Base-by-base conservation (phyloP, 1,284 basidiomycete genomes). In the Sporisorium exsertum region DNA sequence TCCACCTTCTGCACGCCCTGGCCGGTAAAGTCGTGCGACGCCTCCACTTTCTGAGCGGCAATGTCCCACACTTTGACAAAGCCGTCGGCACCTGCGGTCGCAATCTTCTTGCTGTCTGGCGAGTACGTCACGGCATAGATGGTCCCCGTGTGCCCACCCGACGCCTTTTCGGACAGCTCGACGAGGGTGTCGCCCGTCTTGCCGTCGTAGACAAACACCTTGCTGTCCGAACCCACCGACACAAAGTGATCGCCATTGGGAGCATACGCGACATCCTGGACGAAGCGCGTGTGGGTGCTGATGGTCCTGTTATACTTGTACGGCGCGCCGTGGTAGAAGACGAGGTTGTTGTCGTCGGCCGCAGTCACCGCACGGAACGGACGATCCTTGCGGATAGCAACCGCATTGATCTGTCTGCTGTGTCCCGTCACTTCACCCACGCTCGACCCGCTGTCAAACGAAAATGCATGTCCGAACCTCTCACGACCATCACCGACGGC, bases 401-500 rank as follows among this genome's bases (percentile, higher is more conserved):
- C 93, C 0, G 94, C 91, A 72, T 95, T 99, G 85, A 98, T 90
- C 12, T 92, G 92, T 89, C 98, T 98, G 53, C 92, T 91, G 86
- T 99, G 95, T 0, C 96, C 97, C 18, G 89, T 89, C 68, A 99
- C 94, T 79, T 96, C 94, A n/a, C 97, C 97, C 1, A 92, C 93
- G 4, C 92, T 93, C 6, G 92, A 90, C 1, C 97, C 97, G 32
- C 91, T 81, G 72, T 87, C 86, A 33, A 86, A 91, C 78, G 73
- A 60, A 58, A 85, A 84, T 6, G 81, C 83, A 27, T 77, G 72
- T 5, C 82, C 83, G 52, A 81, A 84, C 91, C 91, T 93, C 83
- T 95, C 95, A 72, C 91, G 90, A 45, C 96, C 96, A 72, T 97
- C 94, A 53, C 97, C 97, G n/a, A 95, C 96, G 18, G 92, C 94